Conservation (phyloP, 2,329 filamentous ascomycete genomes). For the Camillea tinctor region DNA sequence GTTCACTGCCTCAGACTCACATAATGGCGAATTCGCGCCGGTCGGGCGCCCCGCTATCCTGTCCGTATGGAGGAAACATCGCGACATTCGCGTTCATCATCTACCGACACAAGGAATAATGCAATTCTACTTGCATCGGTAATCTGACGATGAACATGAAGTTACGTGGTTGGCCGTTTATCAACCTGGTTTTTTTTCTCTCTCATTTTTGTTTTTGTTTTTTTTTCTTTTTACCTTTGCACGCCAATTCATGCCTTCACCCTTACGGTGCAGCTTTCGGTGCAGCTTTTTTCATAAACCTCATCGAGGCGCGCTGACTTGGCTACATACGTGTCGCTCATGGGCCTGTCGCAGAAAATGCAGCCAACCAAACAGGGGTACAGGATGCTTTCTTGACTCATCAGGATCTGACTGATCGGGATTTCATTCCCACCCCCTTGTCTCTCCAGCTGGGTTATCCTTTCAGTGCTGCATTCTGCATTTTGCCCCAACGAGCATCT, state of each 20-base stretch:
- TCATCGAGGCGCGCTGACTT: not conserved
- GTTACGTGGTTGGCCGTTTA: not conserved
- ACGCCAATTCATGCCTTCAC: not conserved
- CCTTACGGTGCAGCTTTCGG: not conserved
- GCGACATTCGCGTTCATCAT: not conserved
- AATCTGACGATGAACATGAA: not conserved
- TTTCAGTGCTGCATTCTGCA: constrained; percentile 10
- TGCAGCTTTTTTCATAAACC: not conserved
- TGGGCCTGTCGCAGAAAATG: constrained; percentile 6
- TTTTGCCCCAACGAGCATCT: constrained; percentile 10
- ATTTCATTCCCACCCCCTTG: constrained; percentile 8
- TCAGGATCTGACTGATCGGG: constrained; percentile 18
- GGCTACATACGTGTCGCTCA: constrained; percentile 3
- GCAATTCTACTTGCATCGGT: not conserved
- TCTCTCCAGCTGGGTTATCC: constrained; percentile 12
- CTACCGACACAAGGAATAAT: not conserved
- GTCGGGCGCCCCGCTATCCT: not conserved
- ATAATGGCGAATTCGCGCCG: not conserved
- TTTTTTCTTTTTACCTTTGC: not conserved
- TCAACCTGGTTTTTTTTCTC: not conserved
- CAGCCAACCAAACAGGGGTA: constrained; percentile 6
- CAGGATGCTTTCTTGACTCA: not conserved
- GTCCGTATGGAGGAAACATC: not conserved
- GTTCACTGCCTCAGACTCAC: not conserved
- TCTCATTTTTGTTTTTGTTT: no score